Evolutionary conservation across 2,329 filamentous ascomycete genomes (phyloP), one percentile per base, ranked within the genome.

Genomic region (Sphaerulina populicola): DNA sequence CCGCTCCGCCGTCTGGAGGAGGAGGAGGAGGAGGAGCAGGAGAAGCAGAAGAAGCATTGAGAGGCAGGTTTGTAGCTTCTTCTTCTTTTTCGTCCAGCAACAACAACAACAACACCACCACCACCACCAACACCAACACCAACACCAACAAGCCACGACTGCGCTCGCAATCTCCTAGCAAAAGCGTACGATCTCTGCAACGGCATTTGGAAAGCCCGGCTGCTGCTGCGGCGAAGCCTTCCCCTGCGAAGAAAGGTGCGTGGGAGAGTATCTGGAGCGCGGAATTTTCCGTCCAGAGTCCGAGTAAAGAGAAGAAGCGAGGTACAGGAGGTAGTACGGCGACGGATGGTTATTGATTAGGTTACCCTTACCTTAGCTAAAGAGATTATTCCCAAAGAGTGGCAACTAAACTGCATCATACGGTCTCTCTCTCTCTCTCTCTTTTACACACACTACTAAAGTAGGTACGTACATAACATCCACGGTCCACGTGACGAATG

Each of bases 211-310:
- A 54, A 6, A 52, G 40, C 18, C 18, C 18, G 18, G 18, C 18
- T 21, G 35, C 57, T 12, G 56, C 58, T 8, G 51, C 51, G 23
- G 57, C 61, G 47, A 41, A 49, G 23, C 36, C 41, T 40, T 50
- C 42, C 5, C 29, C 46, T 10, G 48, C 44, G 21, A 53, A 53
- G 43, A 59, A 57, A 46, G 44, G 50, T 15, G 59, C 51, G 1
- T 66, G 64, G 64, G 63, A 66, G 56, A 61, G 55, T 52, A 36
- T 66, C 8, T 66, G 62, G 60, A 59, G 58, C 21, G 64, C 62
- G 21, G 64, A 65, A 38, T 65, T 63, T 40, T 56, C 57, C 39
- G 40, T 65, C 10, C 61, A 64, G 50, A 66, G 64, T 60, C 64
- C 64, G n/a, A 57, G 54, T 38, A 64, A 64, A 52, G 53, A 56